phyloP scores from a whole-genome alignment of 140 eudicot genomes.

The Oenanthe javanica region DNA sequence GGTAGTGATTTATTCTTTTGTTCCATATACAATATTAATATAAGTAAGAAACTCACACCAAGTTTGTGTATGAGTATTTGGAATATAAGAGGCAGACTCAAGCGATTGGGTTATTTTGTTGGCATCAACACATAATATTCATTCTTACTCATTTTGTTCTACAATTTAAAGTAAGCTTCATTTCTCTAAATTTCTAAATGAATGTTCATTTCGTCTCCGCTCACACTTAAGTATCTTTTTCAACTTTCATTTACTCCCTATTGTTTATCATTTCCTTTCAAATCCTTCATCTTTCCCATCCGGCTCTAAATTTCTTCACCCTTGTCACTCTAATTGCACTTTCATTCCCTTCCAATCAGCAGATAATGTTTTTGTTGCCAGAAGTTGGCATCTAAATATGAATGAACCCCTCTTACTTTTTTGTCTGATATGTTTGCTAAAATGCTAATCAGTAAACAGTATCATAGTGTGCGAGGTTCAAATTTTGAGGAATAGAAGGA shows the following conservation, averaged over 20 bases:
- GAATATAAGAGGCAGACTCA: neutral
- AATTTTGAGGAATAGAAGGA: neutral
- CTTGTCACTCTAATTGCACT: no score
- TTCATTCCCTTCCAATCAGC: neutral
- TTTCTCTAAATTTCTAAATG: neutral
- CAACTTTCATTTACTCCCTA: neutral
- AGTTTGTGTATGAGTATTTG: neutral
- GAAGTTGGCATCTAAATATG: neutral
- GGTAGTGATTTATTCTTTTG: conserved; percentile 28
- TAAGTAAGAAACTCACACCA: neutral
- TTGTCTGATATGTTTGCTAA: neutral
- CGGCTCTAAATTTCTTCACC: neutral
- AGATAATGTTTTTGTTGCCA: neutral
- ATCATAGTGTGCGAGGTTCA: neutral
- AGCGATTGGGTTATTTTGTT: neutral
- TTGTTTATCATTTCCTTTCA: neutral
- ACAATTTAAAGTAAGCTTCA: neutral
- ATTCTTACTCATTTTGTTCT: neutral
- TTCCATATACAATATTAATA: neutral
- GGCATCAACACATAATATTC: neutral
- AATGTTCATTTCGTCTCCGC: neutral
- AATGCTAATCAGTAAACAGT: neutral
- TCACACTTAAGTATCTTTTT: neutral
- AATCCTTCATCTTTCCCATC: no score
- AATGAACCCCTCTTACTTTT: neutral